phyloP scores from a whole-genome alignment of 805 yeast genomes.

The Candida golubevii region DNA sequence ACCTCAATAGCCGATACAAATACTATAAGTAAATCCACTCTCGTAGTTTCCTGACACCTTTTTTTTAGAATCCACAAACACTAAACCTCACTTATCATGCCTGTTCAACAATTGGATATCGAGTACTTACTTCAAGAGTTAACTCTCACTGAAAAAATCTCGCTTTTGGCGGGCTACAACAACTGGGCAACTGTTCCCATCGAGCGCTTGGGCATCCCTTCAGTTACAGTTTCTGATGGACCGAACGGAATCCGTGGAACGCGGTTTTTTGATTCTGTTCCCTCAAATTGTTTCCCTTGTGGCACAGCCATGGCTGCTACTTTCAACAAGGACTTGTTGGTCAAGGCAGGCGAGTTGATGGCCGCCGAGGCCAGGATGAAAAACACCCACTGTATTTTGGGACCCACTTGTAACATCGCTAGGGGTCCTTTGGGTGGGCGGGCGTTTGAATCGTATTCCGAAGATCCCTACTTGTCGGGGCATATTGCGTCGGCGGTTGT shows the following conservation, averaged over 20 bases:
- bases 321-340: constrained; percentile 47
- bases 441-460: constrained; percentile 58
- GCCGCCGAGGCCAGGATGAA: constrained; percentile 52
- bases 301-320: constrained; percentile 60
- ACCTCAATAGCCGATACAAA: too few relatives aligned
- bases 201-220: constrained; percentile 16
- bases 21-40: too few relatives aligned
- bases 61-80: too few relatives aligned
- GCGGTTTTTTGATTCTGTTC: constrained; percentile 46
- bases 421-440: constrained; percentile 60
- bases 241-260: constrained; percentile 65
- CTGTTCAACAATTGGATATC: constrained; percentile 22
- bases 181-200: constrained; percentile 14
- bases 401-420: constrained; percentile 47
- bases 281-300: constrained; percentile 57
- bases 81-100: background rate
- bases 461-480: constrained; percentile 51
- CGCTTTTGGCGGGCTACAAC: constrained; percentile 32
- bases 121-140: constrained; percentile 27
- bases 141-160: constrained; percentile 33
- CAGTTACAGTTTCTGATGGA: constrained; percentile 41
- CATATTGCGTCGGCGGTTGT: constrained; percentile 47
- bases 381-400: constrained; percentile 45
- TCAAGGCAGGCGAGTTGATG: constrained; percentile 49
- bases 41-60: too few relatives aligned